Base-by-base conservation (phyloP, 2,329 filamentous ascomycete species). In the Drechslera avenae region DNA sequence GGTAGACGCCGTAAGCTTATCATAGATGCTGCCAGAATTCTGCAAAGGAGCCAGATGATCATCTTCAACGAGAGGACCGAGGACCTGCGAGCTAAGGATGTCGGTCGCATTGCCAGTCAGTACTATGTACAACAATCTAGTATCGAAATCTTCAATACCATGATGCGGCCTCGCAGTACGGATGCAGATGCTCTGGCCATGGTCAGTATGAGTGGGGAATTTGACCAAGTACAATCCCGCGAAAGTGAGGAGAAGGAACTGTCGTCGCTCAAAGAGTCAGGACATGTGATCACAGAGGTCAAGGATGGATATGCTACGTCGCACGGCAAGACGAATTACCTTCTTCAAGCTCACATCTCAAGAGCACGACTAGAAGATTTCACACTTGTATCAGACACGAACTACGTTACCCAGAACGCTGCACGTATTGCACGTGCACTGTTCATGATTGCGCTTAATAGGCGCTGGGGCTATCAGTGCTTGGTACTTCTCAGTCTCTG, bases 1-100 rank as follows among this genome's bases (percentile, higher is more conserved):
- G 88, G 94, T 67, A 83, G 93, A 60, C 85, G 94, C 43, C 85
- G 92, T 3, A 87, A 94, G 59, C 79, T 99, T 44, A 88, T 94
- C 46, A 91, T 96, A 36, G 87, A 96, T 63, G 94, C 94, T 18
- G 94, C 94, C 0, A 83, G 87, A 35, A 89, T 90, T 4, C 78
- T 99, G 35, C 92, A 97, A 68, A 83, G 92, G 67, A 96, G 90
- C 62, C 94, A 99, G 75, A 99, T 99, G 95, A 94, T 99, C 66
- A 94, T 99, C 49, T 99, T 93, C 79, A 97, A 99, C 60, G 94
- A 97, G 68, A 84, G 81, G 14, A 99, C 93, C 0, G 93, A 97
- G 62, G 93, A 97, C 65, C 83, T 99, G 7, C 86, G 91, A 52
- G 89, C 91, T 53, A 99, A 99, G 72, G 93, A 99, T 65, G 88